phyloP scores from a whole-genome alignment of 768 basidiomycete species.

The Xerocomellus intermedius region DNA sequence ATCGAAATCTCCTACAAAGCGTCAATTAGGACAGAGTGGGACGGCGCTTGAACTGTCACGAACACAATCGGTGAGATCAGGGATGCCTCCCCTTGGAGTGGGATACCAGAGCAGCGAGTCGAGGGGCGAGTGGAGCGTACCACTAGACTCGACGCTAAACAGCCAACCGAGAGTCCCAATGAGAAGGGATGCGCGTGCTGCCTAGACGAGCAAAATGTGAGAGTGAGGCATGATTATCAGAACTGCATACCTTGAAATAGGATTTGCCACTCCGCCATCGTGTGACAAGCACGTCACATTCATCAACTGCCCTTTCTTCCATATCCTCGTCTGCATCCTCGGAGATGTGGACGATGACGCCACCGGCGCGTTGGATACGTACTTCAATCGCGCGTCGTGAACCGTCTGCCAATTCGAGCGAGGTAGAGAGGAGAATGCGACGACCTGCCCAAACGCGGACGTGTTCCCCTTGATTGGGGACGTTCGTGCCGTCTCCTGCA shows the following conservation, averaged over 20 bases:
- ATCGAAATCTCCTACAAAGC: slow-evolving; percentile 66
- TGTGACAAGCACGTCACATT: slow-evolving; percentile 75
- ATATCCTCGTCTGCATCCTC: slow-evolving; percentile 38
- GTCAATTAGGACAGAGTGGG: not conserved
- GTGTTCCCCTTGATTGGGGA: slow-evolving; percentile 27
- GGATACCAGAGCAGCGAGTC: slow-evolving; percentile 87
- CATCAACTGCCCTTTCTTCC: slow-evolving; percentile 35
- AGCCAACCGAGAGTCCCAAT: slow-evolving; percentile 85
- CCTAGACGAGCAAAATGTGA: slow-evolving; percentile 40
- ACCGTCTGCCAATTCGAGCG: slow-evolving; percentile 50
- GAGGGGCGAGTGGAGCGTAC: slow-evolving; percentile 58
- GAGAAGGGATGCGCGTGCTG: slow-evolving; percentile 39
- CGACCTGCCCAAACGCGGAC: slow-evolving; percentile 58
- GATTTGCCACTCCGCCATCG: slow-evolving; percentile 64
- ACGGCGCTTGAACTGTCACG: slow-evolving; percentile 23
- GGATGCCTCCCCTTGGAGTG: slow-evolving; percentile 57
- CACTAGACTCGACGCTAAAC: slow-evolving; percentile 70
- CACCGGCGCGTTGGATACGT: slow-evolving; percentile 62
- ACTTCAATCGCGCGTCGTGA: slow-evolving; percentile 55
- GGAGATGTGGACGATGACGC: slow-evolving; percentile 51
- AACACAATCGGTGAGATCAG: slow-evolving; percentile 61
- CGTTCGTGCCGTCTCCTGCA: slow-evolving; percentile 6
- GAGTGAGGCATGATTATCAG: not conserved
- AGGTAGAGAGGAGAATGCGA: slow-evolving; percentile 58
- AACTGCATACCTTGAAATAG: slow-evolving; percentile 59